These are phyloP conservation scores for Verbena officinalis DNA, from an alignment of 257 asterid genomes.

Conservation along the genomic window DNA sequence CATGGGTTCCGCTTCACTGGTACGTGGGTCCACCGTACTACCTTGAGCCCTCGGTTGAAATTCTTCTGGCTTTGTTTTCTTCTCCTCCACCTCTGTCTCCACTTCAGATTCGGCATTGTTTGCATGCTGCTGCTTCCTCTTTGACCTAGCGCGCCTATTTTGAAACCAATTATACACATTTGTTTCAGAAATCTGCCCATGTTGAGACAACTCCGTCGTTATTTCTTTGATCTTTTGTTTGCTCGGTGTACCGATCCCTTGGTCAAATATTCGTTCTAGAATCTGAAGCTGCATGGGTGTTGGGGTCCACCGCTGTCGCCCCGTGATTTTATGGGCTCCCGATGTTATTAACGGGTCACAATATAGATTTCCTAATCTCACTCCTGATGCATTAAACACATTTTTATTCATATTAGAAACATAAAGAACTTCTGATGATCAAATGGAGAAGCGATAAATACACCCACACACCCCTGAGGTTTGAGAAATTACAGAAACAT, in stretches of 20 bases:
- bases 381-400: conserved; percentile 53
- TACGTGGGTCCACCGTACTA: conserved; percentile 49
- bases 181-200: conserved; percentile 95
- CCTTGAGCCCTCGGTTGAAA: conserved; percentile 56
- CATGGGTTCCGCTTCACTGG: conserved; percentile 65
- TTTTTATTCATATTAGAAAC: conserved; percentile 11
- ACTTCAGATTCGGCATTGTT: conserved; percentile 81
- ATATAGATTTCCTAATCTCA: conserved; percentile 79
- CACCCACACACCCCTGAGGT: too few relatives aligned
- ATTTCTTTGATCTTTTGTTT: conserved; percentile 96
- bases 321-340: conserved; percentile 81
- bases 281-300: conserved; percentile 94
- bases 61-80: conserved; percentile 82
- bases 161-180: conserved; percentile 99
- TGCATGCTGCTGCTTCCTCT: conserved; percentile 80
- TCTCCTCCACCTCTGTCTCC: conserved; percentile 93
- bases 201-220: conserved; percentile 85
- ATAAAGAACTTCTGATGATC: too few relatives aligned
- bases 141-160: conserved; percentile 97
- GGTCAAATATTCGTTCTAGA: conserved; percentile 90
- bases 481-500: too few relatives aligned
- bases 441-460: too few relatives aligned
- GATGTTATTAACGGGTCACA: conserved; percentile 76
- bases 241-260: conserved; percentile 94
- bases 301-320: conserved; percentile 97